Base-by-base conservation (phyloP, 495 filamentous ascomycete species). In the Trichocladium uniseriatum region DNA sequence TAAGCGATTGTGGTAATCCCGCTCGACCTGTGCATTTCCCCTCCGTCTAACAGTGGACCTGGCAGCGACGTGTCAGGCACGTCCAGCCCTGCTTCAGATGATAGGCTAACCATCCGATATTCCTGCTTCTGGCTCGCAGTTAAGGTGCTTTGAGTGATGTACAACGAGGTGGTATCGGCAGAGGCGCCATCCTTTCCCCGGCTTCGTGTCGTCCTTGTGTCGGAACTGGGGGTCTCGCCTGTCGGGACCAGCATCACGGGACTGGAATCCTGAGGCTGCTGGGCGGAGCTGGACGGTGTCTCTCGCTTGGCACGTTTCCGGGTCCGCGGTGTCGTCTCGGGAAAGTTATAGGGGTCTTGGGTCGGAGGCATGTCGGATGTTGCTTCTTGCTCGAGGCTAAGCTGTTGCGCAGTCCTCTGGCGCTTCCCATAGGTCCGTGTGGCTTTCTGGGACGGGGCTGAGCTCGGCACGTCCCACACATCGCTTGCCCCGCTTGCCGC, bases 101-200 rank as follows among this genome's bases (percentile, higher is more conserved):
- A 58, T 5, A 53, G 16, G 22, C 31, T 44, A n/a, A 65, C 53
- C 11, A 51, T 31, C 39, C 19, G 9, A 22, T 61, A 63, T 38
- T 65, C 43, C 40, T 53, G 41, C 37, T 55, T 63, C 53, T 65
- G 62, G 20, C 62, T 65, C 3, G 59, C 45, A 2, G 60, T 63
- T n/a, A 65, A 44, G 10, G 52, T 39, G 28, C 62, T 63, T 1
- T 56, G 57, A 13, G 51, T 34, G 22, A 65, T 31, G 38, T 61
- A 65, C 20, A 65, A 37, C 6, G 38, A 52, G 0, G 43, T 1
- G 1, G 57, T 53, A n/a, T 55, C 51, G 2, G 55, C 38, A 14
- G 21, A 18, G 15, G 37, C 20, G 10, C 18, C 29, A 5, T 42
- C 34, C 21, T 45, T 43, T 14, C 18, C 32, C 20, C 22, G 18